Evolutionary conservation across 2,329 filamentous ascomycete genomes (phyloP), one percentile per base, ranked within the genome.

Genomic region (Fusarium nisikadoi): DNA sequence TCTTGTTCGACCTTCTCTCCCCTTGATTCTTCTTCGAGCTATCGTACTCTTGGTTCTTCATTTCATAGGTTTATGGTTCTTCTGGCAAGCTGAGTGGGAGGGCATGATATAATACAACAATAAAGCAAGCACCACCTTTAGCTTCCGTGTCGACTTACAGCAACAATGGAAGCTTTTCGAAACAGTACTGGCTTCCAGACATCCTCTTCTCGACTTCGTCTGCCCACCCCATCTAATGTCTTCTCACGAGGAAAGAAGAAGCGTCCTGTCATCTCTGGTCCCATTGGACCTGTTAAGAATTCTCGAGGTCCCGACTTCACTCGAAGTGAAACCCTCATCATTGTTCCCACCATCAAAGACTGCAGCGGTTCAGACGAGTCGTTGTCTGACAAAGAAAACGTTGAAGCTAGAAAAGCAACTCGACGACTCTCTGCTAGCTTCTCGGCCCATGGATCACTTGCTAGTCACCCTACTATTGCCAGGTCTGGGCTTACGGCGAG

Each of bases 281-380:
- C 82, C 4, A 68, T 82, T 41, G 82, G 82, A 1, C 81, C 82
- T 13, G 74, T 84, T 69, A 81, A 79, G 65, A 81, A 76, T 70
- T 82, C 78, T 13, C 77, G 80, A 25, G 81, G 81, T 10, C 73
- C 78, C 9, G 78, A 83, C 52, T 74, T 83, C 36, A 65, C 76
- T 36, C 79, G 82, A 43, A 80, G 81, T 62, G 76, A 81, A 12
- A 77, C 62, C 25, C 74, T 83, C 25, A 77, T 77, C 52, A 76
- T 83, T 39, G 80, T 83, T 17, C 74, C 79, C 8, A 75, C 75
- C 35, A 82, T 83, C 68, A 75, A 80, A n/a, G 80, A 80, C 70
- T 82, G 81, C 50, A 71, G 62, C 47, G 71, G 62, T 29, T 72
- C 67, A 17, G 66, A 71, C 13, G 76, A 76, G 27, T 74, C 66